These are phyloP conservation scores for Sungouiozyma ichnusensis DNA, from an alignment of 805 yeast species.

Conservation along the genomic window DNA sequence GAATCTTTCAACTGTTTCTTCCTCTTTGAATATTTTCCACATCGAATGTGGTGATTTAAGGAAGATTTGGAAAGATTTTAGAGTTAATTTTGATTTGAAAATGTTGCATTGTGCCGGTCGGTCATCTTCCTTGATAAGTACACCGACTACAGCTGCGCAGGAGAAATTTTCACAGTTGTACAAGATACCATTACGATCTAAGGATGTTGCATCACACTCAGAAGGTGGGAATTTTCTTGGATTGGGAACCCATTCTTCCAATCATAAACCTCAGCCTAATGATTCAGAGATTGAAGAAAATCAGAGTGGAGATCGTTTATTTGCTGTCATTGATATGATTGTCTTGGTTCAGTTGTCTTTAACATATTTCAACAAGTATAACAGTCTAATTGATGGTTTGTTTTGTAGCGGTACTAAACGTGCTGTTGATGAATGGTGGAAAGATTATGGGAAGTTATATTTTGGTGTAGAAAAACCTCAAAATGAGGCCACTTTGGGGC, in stretches of 20 bases:
- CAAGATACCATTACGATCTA: slow-evolving; percentile 35
- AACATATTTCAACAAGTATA: slow-evolving; percentile 65
- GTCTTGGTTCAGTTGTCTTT: slow-evolving; percentile 65
- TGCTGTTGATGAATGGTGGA: slow-evolving; percentile 83
- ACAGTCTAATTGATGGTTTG: slow-evolving; percentile 63
- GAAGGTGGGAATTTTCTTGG: not conserved
- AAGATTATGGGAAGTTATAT: slow-evolving; percentile 42
- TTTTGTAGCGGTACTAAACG: slow-evolving; percentile 66
- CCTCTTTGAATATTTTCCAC: slow-evolving; percentile 60
- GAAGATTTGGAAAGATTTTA: slow-evolving; percentile 45
- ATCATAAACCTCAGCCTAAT: not conserved
- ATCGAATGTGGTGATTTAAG: slow-evolving; percentile 50
- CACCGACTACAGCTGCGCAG: slow-evolving; percentile 66
- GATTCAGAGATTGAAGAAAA: not conserved
- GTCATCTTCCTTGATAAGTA: slow-evolving; percentile 58
- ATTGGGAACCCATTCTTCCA: too few relatives aligned
- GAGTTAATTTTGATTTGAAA: slow-evolving; percentile 66
- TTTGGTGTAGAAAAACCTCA: slow-evolving; percentile 24
- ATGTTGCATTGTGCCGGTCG: slow-evolving; percentile 80
- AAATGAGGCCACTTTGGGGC: slow-evolving; percentile 47
- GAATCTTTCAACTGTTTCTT: slow-evolving; percentile 70
- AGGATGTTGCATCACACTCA: slow-evolving; percentile 1
- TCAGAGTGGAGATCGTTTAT: not conserved
- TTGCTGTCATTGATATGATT: slow-evolving; percentile 64
- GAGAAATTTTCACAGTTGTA: slow-evolving; percentile 76